phyloP scores from a whole-genome alignment of 2,329 filamentous ascomycete genomes.

The Dothistroma pini region DNA sequence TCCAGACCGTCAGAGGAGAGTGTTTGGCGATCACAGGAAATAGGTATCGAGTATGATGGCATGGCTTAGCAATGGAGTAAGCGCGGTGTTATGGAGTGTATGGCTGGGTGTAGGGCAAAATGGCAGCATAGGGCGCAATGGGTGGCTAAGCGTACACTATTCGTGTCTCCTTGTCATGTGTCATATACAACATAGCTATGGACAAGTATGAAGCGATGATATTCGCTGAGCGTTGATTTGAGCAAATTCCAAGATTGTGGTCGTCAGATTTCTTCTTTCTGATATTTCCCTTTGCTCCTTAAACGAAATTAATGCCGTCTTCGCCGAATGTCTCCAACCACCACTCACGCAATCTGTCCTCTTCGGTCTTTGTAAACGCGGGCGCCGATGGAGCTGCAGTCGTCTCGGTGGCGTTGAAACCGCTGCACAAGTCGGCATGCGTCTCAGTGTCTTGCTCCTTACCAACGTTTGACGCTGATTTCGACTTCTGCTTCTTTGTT shows the following conservation, averaged over 20 bases:
- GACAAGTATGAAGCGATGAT: background rate
- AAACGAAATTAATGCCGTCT: constrained; percentile 26
- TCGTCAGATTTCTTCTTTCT: background rate
- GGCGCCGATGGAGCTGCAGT: background rate
- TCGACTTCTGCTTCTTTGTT: background rate
- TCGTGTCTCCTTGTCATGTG: background rate
- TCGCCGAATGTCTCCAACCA: constrained; percentile 29
- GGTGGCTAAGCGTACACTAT: background rate
- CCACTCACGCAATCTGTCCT: constrained; percentile 23
- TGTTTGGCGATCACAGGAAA: background rate
- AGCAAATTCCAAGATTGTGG: background rate
- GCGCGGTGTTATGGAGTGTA: background rate
- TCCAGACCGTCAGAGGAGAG: background rate
- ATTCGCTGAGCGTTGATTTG: background rate
- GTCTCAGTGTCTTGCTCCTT: background rate
- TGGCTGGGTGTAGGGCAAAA: background rate
- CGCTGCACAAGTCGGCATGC: background rate
- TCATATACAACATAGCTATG: background rate
- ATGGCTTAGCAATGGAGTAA: background rate
- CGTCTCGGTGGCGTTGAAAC: constrained; percentile 1
- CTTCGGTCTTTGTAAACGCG: background rate
- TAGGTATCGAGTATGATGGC: background rate
- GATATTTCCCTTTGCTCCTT: constrained; percentile 11
- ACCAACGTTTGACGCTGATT: background rate
- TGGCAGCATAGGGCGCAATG: background rate